Percentiles rank a stretch among this genome's conserved stretches.
Conservation (phyloP, 768 basidiomycete species). For the Trametes elegans region DNA sequence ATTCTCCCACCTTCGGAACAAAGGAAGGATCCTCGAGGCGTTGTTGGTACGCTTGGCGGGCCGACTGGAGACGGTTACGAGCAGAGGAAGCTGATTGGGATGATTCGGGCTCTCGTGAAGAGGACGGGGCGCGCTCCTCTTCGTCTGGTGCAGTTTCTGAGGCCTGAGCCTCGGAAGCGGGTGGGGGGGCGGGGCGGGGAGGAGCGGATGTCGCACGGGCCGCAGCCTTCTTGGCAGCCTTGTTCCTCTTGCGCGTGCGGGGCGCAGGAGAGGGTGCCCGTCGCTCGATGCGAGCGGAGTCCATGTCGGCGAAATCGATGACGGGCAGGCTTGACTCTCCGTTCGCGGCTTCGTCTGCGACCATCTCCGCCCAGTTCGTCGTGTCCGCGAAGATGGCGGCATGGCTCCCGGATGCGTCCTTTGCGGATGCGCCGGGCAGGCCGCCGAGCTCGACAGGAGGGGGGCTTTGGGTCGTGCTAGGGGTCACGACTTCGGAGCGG, state of each 20-base stretch:
- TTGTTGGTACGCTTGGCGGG: constrained; percentile 84
- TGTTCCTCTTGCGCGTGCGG: constrained; percentile 26
- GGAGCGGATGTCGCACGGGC: constrained; percentile 31
- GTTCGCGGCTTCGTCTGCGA: constrained; percentile 66
- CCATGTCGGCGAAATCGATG: constrained; percentile 72
- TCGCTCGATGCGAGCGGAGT: constrained; percentile 31
- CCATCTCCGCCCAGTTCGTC: constrained; percentile 81
- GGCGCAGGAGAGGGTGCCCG: constrained; percentile 18
- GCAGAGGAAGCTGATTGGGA: constrained; percentile 27
- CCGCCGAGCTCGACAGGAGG: constrained; percentile 27
- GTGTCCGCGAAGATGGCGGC: constrained; percentile 47
- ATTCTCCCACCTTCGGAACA: constrained; percentile 87
- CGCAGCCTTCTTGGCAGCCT: constrained; percentile 33
- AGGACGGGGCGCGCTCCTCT: constrained; percentile 38
- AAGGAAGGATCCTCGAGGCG: constrained; percentile 87
- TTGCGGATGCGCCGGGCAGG: constrained; percentile 18
- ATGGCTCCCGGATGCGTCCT: constrained; percentile 32
- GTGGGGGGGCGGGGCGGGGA: constrained; percentile 31
- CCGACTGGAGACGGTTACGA: constrained; percentile 53
- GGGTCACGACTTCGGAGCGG: constrained; percentile 58
- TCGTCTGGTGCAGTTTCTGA: constrained; percentile 25
- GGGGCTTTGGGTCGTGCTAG: constrained; percentile 64
- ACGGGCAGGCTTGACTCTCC: constrained; percentile 71
- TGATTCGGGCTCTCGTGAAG: constrained; percentile 33
- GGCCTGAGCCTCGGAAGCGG: constrained; percentile 29